These are phyloP conservation scores for Trichoderma asperelloides DNA, from an alignment of 495 filamentous ascomycete genomes.

Conservation along the genomic window DNA sequence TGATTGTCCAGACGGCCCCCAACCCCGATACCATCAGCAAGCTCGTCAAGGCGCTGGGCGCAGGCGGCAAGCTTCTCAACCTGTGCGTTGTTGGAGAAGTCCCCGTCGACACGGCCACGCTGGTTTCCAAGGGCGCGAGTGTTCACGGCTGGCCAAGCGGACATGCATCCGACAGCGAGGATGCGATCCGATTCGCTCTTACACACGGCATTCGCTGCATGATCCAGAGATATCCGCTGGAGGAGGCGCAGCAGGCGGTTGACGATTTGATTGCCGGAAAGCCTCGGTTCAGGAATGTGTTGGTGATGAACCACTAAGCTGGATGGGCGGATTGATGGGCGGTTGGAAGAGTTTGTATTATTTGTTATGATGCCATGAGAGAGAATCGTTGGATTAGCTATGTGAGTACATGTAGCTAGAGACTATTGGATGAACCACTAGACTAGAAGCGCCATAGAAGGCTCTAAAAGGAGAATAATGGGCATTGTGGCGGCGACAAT, in stretches of 20 bases:
- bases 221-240: constrained; percentile 42
- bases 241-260: neutral
- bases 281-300: constrained; percentile 1
- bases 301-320: neutral
- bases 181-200: constrained; percentile 53
- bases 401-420: too few species aligned
- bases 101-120: constrained; percentile 36
- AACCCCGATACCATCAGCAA: constrained; percentile 42
- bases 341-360: too few species aligned
- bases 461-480: too few species aligned
- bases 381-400: too few species aligned
- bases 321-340: neutral
- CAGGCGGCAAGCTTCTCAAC: constrained; percentile 51
- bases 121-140: constrained; percentile 42
- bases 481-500: too few species aligned
- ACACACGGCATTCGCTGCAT: constrained; percentile 50
- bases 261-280: neutral
- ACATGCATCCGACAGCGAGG: constrained; percentile 54
- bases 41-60: constrained; percentile 45
- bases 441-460: too few species aligned
- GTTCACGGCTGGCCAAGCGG: constrained; percentile 55
- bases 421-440: too few species aligned
- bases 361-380: too few species aligned
- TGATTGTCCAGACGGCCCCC: constrained; percentile 56
- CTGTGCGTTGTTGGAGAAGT: constrained; percentile 45